A percentile compares a stretch with the other conserved stretches of the same genome.
These are phyloP conservation scores for Sporobolomyces pararoseus DNA, from an alignment of 768 basidiomycete genomes.

Conservation along the genomic window DNA sequence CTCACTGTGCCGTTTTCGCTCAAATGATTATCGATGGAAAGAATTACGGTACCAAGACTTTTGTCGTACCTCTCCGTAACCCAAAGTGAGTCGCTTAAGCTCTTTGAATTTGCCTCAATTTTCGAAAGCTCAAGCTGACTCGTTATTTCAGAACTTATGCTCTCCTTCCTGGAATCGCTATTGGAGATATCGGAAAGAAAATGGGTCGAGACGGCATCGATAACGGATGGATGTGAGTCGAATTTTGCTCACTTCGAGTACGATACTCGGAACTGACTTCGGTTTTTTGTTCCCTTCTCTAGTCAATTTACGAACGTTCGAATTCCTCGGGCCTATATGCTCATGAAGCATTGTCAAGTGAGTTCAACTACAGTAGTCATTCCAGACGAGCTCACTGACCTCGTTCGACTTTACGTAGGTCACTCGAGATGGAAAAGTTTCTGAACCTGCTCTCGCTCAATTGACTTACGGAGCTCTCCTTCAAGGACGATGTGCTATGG, in stretches of 20 bases:
- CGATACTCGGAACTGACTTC: neutral
- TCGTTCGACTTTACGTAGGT: conserved; percentile 37
- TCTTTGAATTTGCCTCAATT: neutral
- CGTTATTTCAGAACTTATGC: conserved; percentile 47
- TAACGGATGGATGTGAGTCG: conserved; percentile 44
- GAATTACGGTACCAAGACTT: conserved; percentile 53
- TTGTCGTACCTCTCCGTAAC: conserved; percentile 52
- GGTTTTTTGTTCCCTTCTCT: neutral
- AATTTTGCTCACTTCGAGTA: too few species aligned
- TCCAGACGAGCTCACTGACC: neutral
- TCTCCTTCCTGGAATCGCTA: conserved; percentile 51
- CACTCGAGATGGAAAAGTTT: conserved; percentile 50
- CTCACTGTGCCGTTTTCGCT: conserved; percentile 53
- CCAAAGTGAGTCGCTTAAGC: conserved; percentile 41
- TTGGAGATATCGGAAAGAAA: conserved; percentile 54
- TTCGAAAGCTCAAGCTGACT: neutral
- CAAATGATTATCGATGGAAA: conserved; percentile 52
- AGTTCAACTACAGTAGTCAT: neutral
- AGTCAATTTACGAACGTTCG: conserved; percentile 52
- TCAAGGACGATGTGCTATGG: conserved; percentile 46
- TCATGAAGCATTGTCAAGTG: conserved; percentile 54
- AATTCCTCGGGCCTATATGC: conserved; percentile 52
- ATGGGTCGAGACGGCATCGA: conserved; percentile 54
- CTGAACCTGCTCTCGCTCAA: conserved; percentile 53
- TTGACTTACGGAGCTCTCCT: conserved; percentile 54